Evolutionary conservation across 495 filamentous ascomycete species (phyloP).

Genomic region (Baudoinia panamericana): DNA sequence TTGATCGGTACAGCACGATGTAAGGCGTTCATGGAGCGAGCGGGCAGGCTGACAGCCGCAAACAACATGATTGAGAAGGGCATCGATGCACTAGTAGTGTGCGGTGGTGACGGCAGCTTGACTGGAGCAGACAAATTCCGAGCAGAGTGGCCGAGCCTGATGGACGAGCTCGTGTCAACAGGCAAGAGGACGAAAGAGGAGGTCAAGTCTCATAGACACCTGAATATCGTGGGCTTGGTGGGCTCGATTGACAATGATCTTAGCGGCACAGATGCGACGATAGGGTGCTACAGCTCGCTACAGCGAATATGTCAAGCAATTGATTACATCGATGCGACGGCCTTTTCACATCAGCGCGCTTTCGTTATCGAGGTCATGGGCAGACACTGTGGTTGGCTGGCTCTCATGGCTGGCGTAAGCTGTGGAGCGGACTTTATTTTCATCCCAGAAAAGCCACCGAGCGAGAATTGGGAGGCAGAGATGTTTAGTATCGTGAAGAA

Average conservation of each 20-base stretch:
- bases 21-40: conserved; percentile 73
- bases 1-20: conserved; percentile 92
- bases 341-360: conserved; percentile 88
- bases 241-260: conserved; percentile 99
- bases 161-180: conserved; percentile 64
- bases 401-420: conserved; percentile 89
- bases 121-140: conserved; percentile 94
- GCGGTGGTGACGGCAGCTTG: conserved; percentile 92
- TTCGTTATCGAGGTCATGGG: conserved; percentile 99
- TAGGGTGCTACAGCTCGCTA: conserved; percentile 90
- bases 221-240: conserved; percentile 94
- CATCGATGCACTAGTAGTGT: conserved; percentile 93
- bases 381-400: conserved; percentile 96
- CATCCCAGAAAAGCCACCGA: conserved; percentile 87
- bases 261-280: conserved; percentile 91
- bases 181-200: conserved; percentile 57
- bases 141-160: conserved; percentile 73
- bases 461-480: conserved; percentile 73
- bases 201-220: conserved; percentile 54
- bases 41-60: conserved; percentile 67
- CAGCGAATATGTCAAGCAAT: conserved; percentile 85
- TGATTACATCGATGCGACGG: conserved; percentile 94
- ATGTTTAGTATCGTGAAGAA: conserved; percentile 77
- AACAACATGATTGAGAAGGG: conserved; percentile 87
- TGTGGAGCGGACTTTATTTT: conserved; percentile 96